A percentile compares a stretch with the other conserved stretches of the same genome.
phyloP scores from a whole-genome alignment of 208 protist genomes.

The Trypanosoma cruzi region DNA sequence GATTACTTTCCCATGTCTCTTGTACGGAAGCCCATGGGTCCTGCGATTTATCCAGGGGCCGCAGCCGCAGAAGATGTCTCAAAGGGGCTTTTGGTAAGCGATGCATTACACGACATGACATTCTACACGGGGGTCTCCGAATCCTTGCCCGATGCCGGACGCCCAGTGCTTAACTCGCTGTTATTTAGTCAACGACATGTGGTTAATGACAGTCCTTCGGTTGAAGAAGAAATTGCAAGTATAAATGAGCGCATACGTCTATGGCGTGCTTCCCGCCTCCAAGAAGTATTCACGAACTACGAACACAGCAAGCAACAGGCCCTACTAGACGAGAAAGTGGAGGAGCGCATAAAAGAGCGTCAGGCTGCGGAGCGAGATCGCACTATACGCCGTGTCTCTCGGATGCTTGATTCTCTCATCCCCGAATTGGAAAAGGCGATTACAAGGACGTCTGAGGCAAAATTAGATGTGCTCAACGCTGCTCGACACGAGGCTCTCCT shows the following conservation, averaged over 20 bases:
- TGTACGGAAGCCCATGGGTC: constrained; percentile 8
- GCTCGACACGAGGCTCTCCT: constrained; percentile 4
- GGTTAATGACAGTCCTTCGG: constrained; percentile 28
- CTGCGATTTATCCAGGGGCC: constrained; percentile 11
- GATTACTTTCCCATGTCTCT: constrained; percentile 31
- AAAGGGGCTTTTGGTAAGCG: constrained; percentile 19
- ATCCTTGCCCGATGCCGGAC: constrained; percentile 25
- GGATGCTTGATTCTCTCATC: constrained; percentile 38
- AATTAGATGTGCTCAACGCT: neutral
- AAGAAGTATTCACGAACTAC: constrained; percentile 23
- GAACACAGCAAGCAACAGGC: constrained; percentile 19
- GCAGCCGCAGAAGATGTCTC: constrained; percentile 26
- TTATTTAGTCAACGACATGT: constrained; percentile 34
- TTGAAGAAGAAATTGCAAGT: constrained; percentile 40
- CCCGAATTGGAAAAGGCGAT: constrained; percentile 29
- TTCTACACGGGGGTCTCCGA: constrained; percentile 27
- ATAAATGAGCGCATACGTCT: constrained; percentile 27
- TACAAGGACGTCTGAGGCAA: neutral
- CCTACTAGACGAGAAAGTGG: constrained; percentile 39
- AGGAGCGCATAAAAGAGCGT: constrained; percentile 34
- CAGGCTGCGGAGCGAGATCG: constrained; percentile 49
- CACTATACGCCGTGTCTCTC: constrained; percentile 50
- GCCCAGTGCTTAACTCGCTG: constrained; percentile 30
- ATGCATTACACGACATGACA: constrained; percentile 31
- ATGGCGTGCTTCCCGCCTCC: constrained; percentile 40